Evolutionary conservation across 1,139 yeast species (phyloP).

Genomic region (Zygoascus meyerae): DNA sequence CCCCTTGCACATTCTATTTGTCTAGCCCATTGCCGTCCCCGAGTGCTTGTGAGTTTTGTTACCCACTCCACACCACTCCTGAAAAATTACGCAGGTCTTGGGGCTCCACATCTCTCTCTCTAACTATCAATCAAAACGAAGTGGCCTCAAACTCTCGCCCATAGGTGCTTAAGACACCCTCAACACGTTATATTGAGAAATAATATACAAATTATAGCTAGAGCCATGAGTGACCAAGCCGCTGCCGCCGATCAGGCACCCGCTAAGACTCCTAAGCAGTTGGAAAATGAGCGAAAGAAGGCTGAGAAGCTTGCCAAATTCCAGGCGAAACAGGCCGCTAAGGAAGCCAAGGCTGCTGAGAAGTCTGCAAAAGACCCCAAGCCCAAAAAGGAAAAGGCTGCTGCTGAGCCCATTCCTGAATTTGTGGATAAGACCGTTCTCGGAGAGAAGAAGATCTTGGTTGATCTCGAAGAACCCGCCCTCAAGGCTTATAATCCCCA

Average conservation of each 20-base stretch:
- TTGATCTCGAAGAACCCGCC: conserved; percentile 83
- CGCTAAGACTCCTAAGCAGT: conserved; percentile 38
- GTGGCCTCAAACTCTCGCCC: conserved; percentile 6
- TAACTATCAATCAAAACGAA: conserved; percentile 6
- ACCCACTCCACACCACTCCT: not conserved
- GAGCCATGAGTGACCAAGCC: conserved; percentile 5
- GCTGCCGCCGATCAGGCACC: not conserved
- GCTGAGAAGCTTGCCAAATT: conserved; percentile 96
- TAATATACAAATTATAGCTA: conserved; percentile 1
- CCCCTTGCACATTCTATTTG: no score
- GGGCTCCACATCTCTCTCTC: not conserved
- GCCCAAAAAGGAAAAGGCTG: conserved; percentile 61
- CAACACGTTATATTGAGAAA: not conserved
- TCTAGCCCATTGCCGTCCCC: not conserved
- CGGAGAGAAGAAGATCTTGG: conserved; percentile 87
- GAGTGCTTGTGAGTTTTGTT: not conserved
- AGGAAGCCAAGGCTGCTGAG: conserved; percentile 58
- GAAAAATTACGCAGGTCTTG: not conserved
- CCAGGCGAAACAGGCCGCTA: conserved; percentile 85
- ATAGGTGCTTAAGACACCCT: conserved; percentile 8
- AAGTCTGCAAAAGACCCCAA: conserved; percentile 35
- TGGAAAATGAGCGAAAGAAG: conserved; percentile 92
- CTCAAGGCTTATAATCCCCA: conserved; percentile 90
- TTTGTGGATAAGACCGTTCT: conserved; percentile 75
- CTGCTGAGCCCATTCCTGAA: conserved; percentile 70